phyloP scores from a whole-genome alignment of 2,329 filamentous ascomycete species.

The Botrytis aclada region DNA sequence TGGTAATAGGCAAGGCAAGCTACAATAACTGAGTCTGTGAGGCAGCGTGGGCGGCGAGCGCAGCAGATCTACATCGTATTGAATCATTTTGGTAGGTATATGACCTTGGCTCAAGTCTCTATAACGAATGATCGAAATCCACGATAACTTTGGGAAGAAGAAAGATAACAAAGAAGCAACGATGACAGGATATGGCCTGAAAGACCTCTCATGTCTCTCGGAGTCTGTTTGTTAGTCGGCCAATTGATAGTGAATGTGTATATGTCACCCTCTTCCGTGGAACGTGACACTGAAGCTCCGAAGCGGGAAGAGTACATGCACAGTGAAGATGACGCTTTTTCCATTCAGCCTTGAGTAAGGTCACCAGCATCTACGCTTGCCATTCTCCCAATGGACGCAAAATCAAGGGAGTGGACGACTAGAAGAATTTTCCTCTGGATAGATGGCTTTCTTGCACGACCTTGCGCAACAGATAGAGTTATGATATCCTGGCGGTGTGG shows the following conservation, averaged over 20 bases:
- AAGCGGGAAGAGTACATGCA: constrained; percentile 3
- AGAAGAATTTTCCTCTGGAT: constrained; percentile 4
- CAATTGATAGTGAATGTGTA: constrained; percentile 10
- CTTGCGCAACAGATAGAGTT: constrained; percentile 12
- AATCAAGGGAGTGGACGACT: background rate
- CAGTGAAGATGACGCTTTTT: constrained; percentile 7
- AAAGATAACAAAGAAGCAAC: constrained; percentile 4
- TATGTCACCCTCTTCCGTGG: constrained; percentile 3
- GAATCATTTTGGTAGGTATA: constrained; percentile 12
- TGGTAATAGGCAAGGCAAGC: constrained; percentile 2
- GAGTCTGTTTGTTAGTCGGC: constrained; percentile 2
- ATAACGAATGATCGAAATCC: constrained; percentile 17
- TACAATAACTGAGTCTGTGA: background rate
- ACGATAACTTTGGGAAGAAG: constrained; percentile 12
- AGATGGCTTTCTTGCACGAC: constrained; percentile 1
- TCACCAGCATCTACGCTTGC: constrained; percentile 11
- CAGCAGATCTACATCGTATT: constrained; percentile 11
- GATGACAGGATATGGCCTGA: constrained; percentile 13
- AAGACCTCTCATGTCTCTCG: constrained; percentile 1
- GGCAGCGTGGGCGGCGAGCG: background rate
- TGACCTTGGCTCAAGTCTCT: constrained; percentile 12
- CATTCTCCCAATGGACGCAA: background rate
- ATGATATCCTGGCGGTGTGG: constrained; percentile 4
- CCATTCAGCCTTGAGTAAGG: constrained; percentile 3
- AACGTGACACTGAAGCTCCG: constrained; percentile 7